These are phyloP conservation scores for Pythium coloratum DNA, from an alignment of 352 stramenopile genomes.

Conservation along the genomic window DNA sequence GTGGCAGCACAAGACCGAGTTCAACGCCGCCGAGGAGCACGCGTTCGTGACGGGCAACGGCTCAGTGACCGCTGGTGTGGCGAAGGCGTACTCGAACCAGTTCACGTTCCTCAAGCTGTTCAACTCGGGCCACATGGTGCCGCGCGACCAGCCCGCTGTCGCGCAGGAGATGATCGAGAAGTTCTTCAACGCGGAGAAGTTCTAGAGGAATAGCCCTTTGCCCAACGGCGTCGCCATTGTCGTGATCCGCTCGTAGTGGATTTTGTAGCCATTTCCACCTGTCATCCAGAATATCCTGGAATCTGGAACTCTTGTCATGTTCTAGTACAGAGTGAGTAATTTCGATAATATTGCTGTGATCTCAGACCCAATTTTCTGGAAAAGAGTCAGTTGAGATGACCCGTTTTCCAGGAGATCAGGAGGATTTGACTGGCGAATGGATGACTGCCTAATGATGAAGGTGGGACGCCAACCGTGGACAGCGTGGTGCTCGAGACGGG, in stretches of 20 bases:
- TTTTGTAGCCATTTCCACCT: not conserved
- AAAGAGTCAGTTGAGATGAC: not conserved
- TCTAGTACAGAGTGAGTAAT: not conserved
- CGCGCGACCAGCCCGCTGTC: conserved; percentile 44
- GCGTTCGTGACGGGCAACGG: conserved; percentile 15
- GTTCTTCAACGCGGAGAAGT: conserved; percentile 41
- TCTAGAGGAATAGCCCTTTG: conserved; percentile 10
- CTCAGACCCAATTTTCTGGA: not conserved
- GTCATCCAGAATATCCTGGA: not conserved
- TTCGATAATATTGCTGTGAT: not conserved
- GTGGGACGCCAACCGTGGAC: not conserved
- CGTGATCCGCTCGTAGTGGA: not conserved
- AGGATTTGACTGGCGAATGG: not conserved
- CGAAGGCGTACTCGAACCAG: conserved; percentile 4
- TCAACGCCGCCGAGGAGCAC: conserved; percentile 42
- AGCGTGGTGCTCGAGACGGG: not conserved
- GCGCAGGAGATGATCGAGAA: conserved; percentile 51
- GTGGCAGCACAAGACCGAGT: conserved; percentile 80
- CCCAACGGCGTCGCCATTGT: too few relatives aligned
- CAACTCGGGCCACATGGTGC: conserved; percentile 62
- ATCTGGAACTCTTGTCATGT: not conserved
- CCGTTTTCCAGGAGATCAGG: not conserved
- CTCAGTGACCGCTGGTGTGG: conserved; percentile 22
- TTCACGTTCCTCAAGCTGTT: conserved; percentile 51
- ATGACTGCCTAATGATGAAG: not conserved